phyloP scores from a whole-genome alignment of 495 filamentous ascomycete species.

The Xylaria curta region DNA sequence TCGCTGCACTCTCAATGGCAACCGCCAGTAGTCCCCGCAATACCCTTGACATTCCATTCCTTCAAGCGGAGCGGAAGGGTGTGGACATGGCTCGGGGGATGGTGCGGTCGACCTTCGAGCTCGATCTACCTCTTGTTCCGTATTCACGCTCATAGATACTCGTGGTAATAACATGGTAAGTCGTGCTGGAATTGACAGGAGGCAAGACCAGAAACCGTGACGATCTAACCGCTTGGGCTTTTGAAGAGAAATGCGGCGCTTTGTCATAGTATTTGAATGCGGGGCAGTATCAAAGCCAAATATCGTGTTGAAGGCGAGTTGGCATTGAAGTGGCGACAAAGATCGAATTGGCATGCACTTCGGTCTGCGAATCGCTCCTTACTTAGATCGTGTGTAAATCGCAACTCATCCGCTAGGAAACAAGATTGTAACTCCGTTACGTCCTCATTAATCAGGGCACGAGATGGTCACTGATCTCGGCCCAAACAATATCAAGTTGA shows the following conservation, averaged over 20 bases:
- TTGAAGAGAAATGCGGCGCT: background rate
- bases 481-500: constrained; percentile 36
- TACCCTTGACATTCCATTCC: background rate
- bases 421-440: background rate
- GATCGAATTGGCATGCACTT: background rate
- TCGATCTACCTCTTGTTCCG: constrained; percentile 20
- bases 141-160: background rate
- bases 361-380: background rate
- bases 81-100: constrained; percentile 31
- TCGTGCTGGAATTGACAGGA: background rate
- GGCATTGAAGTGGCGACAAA: constrained; percentile 1
- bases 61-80: constrained; percentile 9
- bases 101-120: constrained; percentile 30
- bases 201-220: background rate
- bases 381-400: background rate
- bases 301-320: background rate
- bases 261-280: constrained; percentile 13
- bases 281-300: constrained; percentile 14
- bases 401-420: background rate
- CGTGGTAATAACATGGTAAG: background rate
- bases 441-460: constrained; percentile 21
- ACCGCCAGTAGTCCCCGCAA: background rate
- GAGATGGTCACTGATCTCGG: constrained; percentile 35
- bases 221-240: background rate
- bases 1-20: too few species aligned